These are phyloP conservation scores for Dendrocalamus sinicus DNA, from an alignment of 176 grass and related monocot genomes.

Conservation along the genomic window DNA sequence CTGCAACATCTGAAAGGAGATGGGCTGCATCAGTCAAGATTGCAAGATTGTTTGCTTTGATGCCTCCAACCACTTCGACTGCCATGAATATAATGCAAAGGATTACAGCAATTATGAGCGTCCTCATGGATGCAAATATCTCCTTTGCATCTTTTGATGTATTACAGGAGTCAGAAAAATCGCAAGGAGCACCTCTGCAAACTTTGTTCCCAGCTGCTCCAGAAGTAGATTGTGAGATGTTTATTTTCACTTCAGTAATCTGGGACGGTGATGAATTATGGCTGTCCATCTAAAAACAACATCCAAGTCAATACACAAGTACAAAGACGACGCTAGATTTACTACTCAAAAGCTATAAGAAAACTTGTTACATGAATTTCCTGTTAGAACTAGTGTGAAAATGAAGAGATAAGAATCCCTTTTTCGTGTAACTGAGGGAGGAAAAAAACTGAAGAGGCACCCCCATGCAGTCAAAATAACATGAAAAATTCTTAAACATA, in stretches of 20 bases:
- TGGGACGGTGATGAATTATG: conserved; percentile 41
- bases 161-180: conserved; percentile 63
- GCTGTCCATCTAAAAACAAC: conserved; percentile 72
- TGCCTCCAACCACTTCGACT: conserved; percentile 90
- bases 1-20: conserved; percentile 94
- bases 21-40: conserved; percentile 96
- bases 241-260: conserved; percentile 71
- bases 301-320: conserved; percentile 27
- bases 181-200: conserved; percentile 67
- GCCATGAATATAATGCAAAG: conserved; percentile 92
- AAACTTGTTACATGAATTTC: background rate
- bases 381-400: background rate
- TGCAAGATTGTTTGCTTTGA: conserved; percentile 95
- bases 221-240: conserved; percentile 57
- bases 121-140: conserved; percentile 77
- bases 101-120: conserved; percentile 72
- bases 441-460: background rate
- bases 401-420: background rate
- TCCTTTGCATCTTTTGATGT: conserved; percentile 68
- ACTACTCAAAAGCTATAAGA: background rate
- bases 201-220: conserved; percentile 59
- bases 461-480: background rate
- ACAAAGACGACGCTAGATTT: conserved; percentile 3
- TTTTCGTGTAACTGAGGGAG: background rate
- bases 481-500: background rate